Evolutionary conservation across 495 filamentous ascomycete genomes (phyloP), one percentile per base, ranked within the genome.

Genomic region (Pseudevernia furfuracea): DNA sequence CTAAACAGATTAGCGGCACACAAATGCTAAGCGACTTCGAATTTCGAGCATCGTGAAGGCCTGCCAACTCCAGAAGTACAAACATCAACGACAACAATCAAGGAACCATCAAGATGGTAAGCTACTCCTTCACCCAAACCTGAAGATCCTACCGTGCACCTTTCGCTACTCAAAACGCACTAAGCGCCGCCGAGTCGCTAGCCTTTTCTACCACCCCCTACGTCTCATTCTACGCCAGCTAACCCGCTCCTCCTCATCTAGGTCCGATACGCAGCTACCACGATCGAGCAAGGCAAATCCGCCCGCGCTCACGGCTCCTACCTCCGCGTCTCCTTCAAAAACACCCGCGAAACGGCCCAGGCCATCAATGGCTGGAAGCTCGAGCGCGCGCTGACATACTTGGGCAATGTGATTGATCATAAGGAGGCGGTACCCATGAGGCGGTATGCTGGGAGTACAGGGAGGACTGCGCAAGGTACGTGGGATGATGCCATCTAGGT

Each of bases 341-440:
- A 98, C 87, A 97, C 94, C 79, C 90, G 93, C 76, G 95, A 99
- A 84, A 96, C 94, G 69, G 95, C 94, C 63, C 92, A 97, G 82
- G 92, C 93, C 68, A 92, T 97, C 87, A 97, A 91, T 80, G 93
- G 94, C 79, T 96, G 93, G 94, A 97, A 97, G 84, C 83, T 97
- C 74, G 81, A 87, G 79, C 94, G 94, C 74, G 95, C 94, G 68
- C 80, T 96, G 71, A 84, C 82, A 74, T 99, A 92, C 87, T 87
- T 99, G 75, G 90, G 94, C 82, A 97, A 97, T 78, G 94, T 99
- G 70, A 85, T 87, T 76, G 87, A 88, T 79, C 90, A 97, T 83
- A 87, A 87, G 78, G 93, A 97, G 84, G 92, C 90, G 67, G 90
- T 99, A 71, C 94, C 94, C 70, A 92, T 99, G 88, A 87, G 95